Conservation (phyloP, 2,329 filamentous ascomycete species). For the Talaromyces sp. region DNA sequence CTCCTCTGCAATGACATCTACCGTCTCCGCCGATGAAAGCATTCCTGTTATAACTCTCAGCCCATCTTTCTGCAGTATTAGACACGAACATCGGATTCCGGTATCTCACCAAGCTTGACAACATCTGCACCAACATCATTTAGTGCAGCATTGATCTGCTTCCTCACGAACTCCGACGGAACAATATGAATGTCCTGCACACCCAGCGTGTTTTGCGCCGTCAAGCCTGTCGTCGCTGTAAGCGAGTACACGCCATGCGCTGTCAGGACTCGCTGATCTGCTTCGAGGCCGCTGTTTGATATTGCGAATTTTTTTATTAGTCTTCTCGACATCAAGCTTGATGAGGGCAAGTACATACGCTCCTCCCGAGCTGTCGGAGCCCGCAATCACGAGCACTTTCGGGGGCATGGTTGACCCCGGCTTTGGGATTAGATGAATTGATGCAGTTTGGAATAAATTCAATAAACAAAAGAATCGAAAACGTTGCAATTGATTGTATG, state of each 20-base stretch:
- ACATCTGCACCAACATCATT: slow-evolving; percentile 84
- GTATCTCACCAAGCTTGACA: slow-evolving; percentile 72
- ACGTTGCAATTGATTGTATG: neutral
- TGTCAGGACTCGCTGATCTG: slow-evolving; percentile 90
- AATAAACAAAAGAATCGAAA: neutral
- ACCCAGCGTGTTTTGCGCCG: slow-evolving; percentile 88
- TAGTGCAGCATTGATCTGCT: slow-evolving; percentile 80
- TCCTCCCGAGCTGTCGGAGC: slow-evolving; percentile 86
- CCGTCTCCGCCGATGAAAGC: slow-evolving; percentile 68
- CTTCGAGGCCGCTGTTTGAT: slow-evolving; percentile 72
- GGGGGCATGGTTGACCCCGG: slow-evolving; percentile 23
- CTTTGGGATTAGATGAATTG: slow-evolving; percentile 9
- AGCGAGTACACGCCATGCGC: slow-evolving; percentile 93
- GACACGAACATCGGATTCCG: slow-evolving; percentile 2
- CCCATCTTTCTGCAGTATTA: neutral
- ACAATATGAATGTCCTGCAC: slow-evolving; percentile 76
- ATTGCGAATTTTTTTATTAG: slow-evolving; percentile 5
- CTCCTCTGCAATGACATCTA: slow-evolving; percentile 62
- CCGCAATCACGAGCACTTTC: slow-evolving; percentile 74
- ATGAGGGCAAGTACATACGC: slow-evolving; percentile 56
- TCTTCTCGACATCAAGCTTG: neutral
- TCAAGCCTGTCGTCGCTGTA: slow-evolving; percentile 90
- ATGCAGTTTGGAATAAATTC: neutral
- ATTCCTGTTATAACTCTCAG: slow-evolving; percentile 56
- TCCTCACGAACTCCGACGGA: slow-evolving; percentile 71